Percentiles rank a stretch among this genome's conserved stretches.
Conservation (phyloP, 495 filamentous ascomycete genomes). For the Aspergillus bridgeri region DNA sequence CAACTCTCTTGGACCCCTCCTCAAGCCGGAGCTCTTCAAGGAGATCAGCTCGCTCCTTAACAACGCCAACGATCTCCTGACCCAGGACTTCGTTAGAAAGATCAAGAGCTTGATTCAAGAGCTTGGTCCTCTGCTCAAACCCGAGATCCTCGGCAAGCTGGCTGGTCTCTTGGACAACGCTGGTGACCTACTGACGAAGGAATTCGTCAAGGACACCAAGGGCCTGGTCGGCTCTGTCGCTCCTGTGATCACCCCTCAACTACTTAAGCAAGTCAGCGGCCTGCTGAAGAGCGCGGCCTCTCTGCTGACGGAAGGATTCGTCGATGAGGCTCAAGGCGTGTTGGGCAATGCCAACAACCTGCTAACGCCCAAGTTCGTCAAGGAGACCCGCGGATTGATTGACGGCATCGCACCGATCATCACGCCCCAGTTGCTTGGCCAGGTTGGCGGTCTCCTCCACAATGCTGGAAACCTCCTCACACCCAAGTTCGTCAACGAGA, state of each 20-base stretch:
- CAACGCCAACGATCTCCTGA: conserved; percentile 27
- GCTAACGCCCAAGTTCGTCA: conserved; percentile 40
- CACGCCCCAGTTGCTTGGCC: conserved; percentile 23
- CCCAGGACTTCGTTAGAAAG: conserved; percentile 30
- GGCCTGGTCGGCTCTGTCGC: conserved; percentile 34
- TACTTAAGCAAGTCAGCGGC: conserved; percentile 36
- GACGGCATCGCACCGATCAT: conserved; percentile 33
- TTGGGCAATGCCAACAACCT: conserved; percentile 37
- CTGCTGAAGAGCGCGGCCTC: conserved; percentile 41
- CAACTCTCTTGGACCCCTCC: conserved; percentile 28
- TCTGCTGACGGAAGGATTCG: conserved; percentile 39
- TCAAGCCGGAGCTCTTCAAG: conserved; percentile 26
- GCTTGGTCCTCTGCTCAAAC: conserved; percentile 32
- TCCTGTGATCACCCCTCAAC: conserved; percentile 32
- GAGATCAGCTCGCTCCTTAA: conserved; percentile 27
- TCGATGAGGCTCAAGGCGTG: conserved; percentile 37
- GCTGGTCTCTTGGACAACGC: conserved; percentile 35
- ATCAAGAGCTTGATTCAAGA: conserved; percentile 27
- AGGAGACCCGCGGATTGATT: conserved; percentile 38
- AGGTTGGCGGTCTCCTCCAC: conserved; percentile 28
- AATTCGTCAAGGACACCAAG: conserved; percentile 40
- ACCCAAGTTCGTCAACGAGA: conserved; percentile 39
- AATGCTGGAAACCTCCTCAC: conserved; percentile 43
- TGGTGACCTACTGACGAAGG: conserved; percentile 31
- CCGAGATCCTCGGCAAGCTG: conserved; percentile 31